Evolutionary conservation across 305 asterid species (phyloP).

Genomic region (Fraxinus platypoda): DNA sequence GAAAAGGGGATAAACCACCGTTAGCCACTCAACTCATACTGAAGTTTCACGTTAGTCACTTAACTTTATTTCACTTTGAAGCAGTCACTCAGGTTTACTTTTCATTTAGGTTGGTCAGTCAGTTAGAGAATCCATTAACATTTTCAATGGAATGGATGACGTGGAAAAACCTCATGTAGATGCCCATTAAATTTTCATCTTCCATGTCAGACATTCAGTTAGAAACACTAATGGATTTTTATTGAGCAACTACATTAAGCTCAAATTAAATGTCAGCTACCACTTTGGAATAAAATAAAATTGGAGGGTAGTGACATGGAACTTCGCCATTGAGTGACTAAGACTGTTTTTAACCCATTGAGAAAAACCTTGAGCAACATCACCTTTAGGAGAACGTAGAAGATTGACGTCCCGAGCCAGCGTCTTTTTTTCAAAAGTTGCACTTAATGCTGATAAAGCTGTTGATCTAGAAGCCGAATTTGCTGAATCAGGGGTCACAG

Average conservation of each 20-base stretch:
- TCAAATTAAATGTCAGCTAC: not conserved
- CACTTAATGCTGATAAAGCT: constrained; percentile 62
- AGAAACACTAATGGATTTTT: not conserved
- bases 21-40: not conserved
- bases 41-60: not conserved
- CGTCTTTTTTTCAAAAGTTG: constrained; percentile 52
- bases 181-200: not conserved
- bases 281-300: not conserved
- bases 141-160: not conserved
- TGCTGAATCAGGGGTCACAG: constrained; percentile 68
- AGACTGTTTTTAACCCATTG: not conserved
- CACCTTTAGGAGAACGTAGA: constrained; percentile 72
- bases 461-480: constrained; percentile 51
- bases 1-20: not conserved
- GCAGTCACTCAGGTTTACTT: not conserved
- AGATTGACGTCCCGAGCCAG: constrained; percentile 53
- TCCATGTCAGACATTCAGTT: not conserved
- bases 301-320: not conserved
- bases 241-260: not conserved
- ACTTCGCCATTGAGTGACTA: not conserved
- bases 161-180: not conserved
- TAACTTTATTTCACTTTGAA: not conserved
- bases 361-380: not conserved
- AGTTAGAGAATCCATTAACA: not conserved
- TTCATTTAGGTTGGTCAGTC: not conserved